Evolutionary conservation across 495 filamentous ascomycete genomes (phyloP), one percentile per base, ranked within the genome.

Genomic region (Penicillium diatomitis): DNA sequence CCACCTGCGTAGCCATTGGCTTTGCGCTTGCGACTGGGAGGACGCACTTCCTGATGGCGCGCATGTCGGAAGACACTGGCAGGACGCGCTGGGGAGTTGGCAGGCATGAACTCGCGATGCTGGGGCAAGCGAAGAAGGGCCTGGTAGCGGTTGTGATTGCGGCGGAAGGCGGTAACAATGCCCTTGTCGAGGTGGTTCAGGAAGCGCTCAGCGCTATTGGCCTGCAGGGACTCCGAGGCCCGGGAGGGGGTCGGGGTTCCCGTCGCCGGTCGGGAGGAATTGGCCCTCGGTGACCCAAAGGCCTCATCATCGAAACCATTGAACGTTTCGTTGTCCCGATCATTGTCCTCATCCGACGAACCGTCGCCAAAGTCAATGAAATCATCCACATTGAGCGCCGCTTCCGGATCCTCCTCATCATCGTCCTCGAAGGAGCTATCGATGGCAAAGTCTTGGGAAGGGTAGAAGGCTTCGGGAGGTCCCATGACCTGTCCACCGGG

Each of bases 401-500:
- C 72, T 54, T 86, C 83, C n/a, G 78, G 81, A 36, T 87, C 84
- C 36, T 85, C 77, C 7, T 79, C 74, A 36, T 84, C 75, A 35
- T 78, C 78, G 11, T 76, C 72, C 34, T 74, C 71, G 39, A 79
- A 70, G 4, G 68, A 71, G 44, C 73, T 76, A 49, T 81, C 73
- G 34, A 77, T 69, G 38, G 70, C 67, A 46, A 86, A 79, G 12
- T 74, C 73, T n/a, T 72, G 71, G 38, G 82, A 79, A 3, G 84
- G 81, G 57, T 84, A 86, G 69, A 88, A 90, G 6, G 86, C 85
- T 63, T 88, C 85, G 8, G 79, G 77, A n/a, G 85, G 82, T 8
- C 84, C 82, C 53, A 87, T 74, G 6, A 81, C 76, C 58, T 85
- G 80, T 48, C 80, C 83, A 55, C 81, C 75, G 9, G 83, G 75